Evolutionary conservation across 78 protist species (phyloP), one percentile per base, ranked within the genome.

Genomic region (Dictyostelium discoideum): DNA sequence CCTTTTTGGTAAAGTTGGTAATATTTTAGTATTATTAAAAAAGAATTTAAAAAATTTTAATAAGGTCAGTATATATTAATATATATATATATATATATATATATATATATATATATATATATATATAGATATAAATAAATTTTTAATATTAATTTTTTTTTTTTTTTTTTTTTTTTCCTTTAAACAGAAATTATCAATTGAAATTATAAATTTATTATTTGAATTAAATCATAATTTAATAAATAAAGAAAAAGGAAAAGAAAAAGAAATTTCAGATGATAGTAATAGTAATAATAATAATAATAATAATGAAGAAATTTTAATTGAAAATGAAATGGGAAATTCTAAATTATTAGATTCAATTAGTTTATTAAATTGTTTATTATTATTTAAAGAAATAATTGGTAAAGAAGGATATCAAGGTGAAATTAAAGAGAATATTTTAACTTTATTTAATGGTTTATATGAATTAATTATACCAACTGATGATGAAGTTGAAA

Each of bases 201-300:
- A 67, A 24, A 67, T 67, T 67, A 67, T 67, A 8, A 67, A 67
- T 67, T 67, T 67, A 67, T 67, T 67, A 67, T 24, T 67, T 1
- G 32, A 67, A 24, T 24, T 67, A 80, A 46, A 80, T 26, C n/a
- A 84, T 32, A 44, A 84, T 54, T 54, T 54, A 54, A 16, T 54
- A 54, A 16, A 42, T 42, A 42, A 42, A 5, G 46, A 42, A 42
- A 5, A 42, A 42, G 46, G 2, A 5, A 20, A 60, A 60, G 69
- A 60, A 60, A 20, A 60, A 11, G 69, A 54, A 20, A 46, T 57
- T 83, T 16, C 32, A 20, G 10, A 84, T 65, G 22, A 84, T 65
- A 63, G 65, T 40, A 54, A 84, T 65, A 84, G 13, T 40, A 65
- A 65, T 81, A 81, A 81, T 81, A 81, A 65, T 65, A 84, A 26